phyloP scores from a whole-genome alignment of 352 stramenopile species.

The Globisporangium apiculatum region DNA sequence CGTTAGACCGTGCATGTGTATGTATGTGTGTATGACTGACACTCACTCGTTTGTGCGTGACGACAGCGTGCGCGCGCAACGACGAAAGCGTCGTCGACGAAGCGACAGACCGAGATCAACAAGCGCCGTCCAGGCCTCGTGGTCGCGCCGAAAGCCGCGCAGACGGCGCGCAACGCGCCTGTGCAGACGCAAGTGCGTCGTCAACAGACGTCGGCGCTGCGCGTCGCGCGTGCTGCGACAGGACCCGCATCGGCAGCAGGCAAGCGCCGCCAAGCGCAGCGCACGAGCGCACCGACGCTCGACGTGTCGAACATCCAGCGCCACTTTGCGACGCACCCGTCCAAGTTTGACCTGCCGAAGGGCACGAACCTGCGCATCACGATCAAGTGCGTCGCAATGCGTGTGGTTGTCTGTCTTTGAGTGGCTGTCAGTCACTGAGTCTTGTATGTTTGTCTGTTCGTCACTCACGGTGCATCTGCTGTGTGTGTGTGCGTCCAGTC shows the following conservation, averaged over 20 bases:
- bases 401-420: neutral
- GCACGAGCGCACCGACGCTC: slow-evolving; percentile 22
- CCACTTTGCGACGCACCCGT: slow-evolving; percentile 69
- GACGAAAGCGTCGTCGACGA: slow-evolving; percentile 38
- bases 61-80: slow-evolving; percentile 32
- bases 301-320: slow-evolving; percentile 76
- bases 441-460: neutral
- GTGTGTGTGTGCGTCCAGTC: slow-evolving; percentile 16
- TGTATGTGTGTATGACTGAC: neutral
- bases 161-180: slow-evolving; percentile 17
- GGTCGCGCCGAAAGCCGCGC: slow-evolving; percentile 14
- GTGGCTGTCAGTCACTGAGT: neutral
- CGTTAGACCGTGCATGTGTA: neutral
- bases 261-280: slow-evolving; percentile 17
- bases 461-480: slow-evolving; percentile 1
- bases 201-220: slow-evolving; percentile 34
- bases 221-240: slow-evolving; percentile 18
- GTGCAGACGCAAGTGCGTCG: slow-evolving; percentile 32
- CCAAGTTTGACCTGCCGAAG: slow-evolving; percentile 77
- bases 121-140: slow-evolving; percentile 55
- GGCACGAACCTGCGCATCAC: slow-evolving; percentile 75
- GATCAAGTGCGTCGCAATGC: slow-evolving; percentile 49
- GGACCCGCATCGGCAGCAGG: slow-evolving; percentile 8
- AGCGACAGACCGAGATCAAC: slow-evolving; percentile 67
- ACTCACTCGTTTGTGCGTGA: neutral